Evolutionary conservation across 2,329 filamentous ascomycete species (phyloP).

Genomic region (Apiospora phragmitis): DNA sequence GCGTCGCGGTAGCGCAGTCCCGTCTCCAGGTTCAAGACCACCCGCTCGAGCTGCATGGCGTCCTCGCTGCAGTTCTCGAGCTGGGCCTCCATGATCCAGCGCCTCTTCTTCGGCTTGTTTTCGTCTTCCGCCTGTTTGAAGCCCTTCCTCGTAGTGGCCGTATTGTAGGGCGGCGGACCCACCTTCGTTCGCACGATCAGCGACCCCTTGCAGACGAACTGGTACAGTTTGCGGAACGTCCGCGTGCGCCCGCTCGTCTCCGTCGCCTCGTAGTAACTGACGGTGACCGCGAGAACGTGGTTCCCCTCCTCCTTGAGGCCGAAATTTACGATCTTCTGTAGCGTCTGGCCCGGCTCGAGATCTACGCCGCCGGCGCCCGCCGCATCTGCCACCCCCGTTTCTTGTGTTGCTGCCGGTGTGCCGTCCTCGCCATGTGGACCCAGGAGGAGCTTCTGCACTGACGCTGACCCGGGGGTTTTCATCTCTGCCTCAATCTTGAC

Average conservation of each 20-base stretch:
- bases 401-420: neutral
- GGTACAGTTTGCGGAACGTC: slow-evolving; percentile 93
- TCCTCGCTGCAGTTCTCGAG: slow-evolving; percentile 92
- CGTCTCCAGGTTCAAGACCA: slow-evolving; percentile 53
- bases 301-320: slow-evolving; percentile 93
- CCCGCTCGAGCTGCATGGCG: slow-evolving; percentile 73
- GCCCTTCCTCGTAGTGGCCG: slow-evolving; percentile 25
- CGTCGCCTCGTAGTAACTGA: slow-evolving; percentile 90
- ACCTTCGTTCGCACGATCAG: slow-evolving; percentile 90
- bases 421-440: slow-evolving; percentile 31
- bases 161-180: slow-evolving; percentile 54
- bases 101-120: slow-evolving; percentile 15
- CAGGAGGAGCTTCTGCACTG: slow-evolving; percentile 67
- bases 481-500: slow-evolving; percentile 89
- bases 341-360: slow-evolving; percentile 62
- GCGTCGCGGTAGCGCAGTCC: slow-evolving; percentile 54
- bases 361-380: slow-evolving; percentile 40
- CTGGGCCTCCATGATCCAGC: slow-evolving; percentile 72
- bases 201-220: slow-evolving; percentile 90
- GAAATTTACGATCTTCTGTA: slow-evolving; percentile 82
- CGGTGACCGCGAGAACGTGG: slow-evolving; percentile 89
- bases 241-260: slow-evolving; percentile 69
- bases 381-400: slow-evolving; percentile 10
- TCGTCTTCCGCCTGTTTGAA: neutral
- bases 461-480: slow-evolving; percentile 73